phyloP scores from a whole-genome alignment of 2,329 filamentous ascomycete genomes.

The Decorospora gaudefroyi region DNA sequence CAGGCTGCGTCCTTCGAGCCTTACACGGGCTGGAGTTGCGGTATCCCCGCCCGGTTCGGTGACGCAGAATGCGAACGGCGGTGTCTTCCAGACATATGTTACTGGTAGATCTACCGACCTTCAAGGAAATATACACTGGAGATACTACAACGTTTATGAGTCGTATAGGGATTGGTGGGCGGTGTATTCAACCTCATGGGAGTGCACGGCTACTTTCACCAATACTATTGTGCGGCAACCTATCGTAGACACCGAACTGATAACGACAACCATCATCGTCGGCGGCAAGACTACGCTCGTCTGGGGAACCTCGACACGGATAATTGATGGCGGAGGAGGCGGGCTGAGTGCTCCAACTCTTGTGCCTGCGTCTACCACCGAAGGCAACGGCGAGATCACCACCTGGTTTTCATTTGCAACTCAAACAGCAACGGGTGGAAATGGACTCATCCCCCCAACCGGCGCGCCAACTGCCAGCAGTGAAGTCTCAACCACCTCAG shows the following conservation, averaged over 20 bases:
- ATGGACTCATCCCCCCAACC: conserved; percentile 20
- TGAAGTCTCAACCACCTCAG: too few relatives aligned
- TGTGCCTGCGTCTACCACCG: conserved; percentile 34
- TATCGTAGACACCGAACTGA: conserved; percentile 11
- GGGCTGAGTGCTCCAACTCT: conserved; percentile 23
- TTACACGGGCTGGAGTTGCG: conserved; percentile 20
- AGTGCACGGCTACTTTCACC: conserved; percentile 28
- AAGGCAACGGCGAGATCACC: conserved; percentile 25
- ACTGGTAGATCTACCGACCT: conserved; percentile 30
- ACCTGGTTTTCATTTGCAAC: conserved; percentile 30
- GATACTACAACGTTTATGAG: conserved; percentile 29
- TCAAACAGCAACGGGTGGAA: conserved; percentile 20
- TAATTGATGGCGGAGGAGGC: conserved; percentile 19
- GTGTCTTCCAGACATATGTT: conserved; percentile 27
- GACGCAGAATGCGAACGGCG: conserved; percentile 26
- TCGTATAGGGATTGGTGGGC: conserved; percentile 38
- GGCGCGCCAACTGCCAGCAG: conserved; percentile 1
- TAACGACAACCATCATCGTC: conserved; percentile 33
- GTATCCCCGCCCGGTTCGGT: conserved; percentile 32
- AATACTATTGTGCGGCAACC: conserved; percentile 29
- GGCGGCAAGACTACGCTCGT: conserved; percentile 30
- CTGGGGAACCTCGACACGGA: conserved; percentile 27
- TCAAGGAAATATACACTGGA: conserved; percentile 28
- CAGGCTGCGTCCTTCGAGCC: conserved; percentile 30
- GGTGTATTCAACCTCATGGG: conserved; percentile 33